Evolutionary conservation across 2,329 filamentous ascomycete species (phyloP).

Genomic region (Aspergillus awamori): DNA sequence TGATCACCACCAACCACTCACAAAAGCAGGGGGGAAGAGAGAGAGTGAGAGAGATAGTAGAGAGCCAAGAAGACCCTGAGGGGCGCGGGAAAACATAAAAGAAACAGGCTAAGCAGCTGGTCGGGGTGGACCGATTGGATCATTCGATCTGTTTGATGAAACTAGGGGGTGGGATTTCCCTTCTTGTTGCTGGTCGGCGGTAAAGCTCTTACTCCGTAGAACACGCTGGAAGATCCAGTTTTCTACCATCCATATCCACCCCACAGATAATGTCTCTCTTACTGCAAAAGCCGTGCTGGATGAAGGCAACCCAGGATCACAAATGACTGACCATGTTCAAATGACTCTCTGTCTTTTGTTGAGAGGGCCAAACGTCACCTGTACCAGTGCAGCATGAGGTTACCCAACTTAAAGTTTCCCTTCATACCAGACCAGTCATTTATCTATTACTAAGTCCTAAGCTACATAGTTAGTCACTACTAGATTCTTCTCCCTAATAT

Average conservation of each 20-base stretch:
- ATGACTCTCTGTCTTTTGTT: too few species aligned
- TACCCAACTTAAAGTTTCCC: not conserved
- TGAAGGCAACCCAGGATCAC: too few species aligned
- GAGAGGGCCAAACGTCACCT: too few species aligned
- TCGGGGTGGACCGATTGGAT: constrained; percentile 16
- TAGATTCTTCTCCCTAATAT: not conserved
- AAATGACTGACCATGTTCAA: too few species aligned
- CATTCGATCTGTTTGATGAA: constrained; percentile 20
- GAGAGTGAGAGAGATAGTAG: not conserved
- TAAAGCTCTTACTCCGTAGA: constrained; percentile 5
- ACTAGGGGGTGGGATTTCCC: constrained; percentile 13
- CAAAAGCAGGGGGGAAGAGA: too few species aligned
- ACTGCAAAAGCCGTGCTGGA: too few species aligned
- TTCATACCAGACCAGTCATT: not conserved
- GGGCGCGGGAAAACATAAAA: not conserved
- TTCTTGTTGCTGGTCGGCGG: not conserved
- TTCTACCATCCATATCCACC: too few species aligned
- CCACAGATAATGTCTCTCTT: too few species aligned
- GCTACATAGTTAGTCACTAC: too few species aligned
- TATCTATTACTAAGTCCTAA: too few species aligned
- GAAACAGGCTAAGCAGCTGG: not conserved
- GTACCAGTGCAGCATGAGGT: too few species aligned
- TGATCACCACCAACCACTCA: not conserved
- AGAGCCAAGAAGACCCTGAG: constrained; percentile 8
- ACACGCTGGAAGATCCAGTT: constrained; percentile 1